Evolutionary conservation across 1,284 basidiomycete species (phyloP), one percentile per base, ranked within the genome.

Genomic region (Cutaneotrichosporon mucoides): DNA sequence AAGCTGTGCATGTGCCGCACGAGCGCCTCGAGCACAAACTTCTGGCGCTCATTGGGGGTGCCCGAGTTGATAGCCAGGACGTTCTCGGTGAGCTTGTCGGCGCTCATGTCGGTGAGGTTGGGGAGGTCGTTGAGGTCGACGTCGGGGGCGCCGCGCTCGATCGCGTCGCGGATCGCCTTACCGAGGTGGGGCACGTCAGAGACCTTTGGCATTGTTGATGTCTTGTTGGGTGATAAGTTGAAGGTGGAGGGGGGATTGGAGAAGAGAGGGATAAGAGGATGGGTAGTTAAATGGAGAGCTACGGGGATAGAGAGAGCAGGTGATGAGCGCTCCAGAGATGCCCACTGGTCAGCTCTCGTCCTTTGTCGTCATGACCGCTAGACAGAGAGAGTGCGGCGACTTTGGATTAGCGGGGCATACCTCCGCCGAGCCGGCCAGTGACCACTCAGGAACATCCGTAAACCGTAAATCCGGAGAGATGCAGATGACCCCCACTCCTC

Each of bases 1-100:
- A 89, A 89, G 40, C 83, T 81, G 70, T 90, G 89, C 2, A 90
- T 65, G 69, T 90, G 87, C 51, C 79, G 78, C 46, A 87, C 70
- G 52, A 85, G 80, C 24, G 73, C 76, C 59, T 80, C 74, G 63
- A 84, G 80, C 57, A 85, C 72, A 69, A 83, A 82, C 66, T 76
- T 81, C 63, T 68, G 72, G 24, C 84, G 81, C 81, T 75, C 75
- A 59, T 84, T 70, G 36, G 79, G 67, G 9, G 80, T 77, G 52
- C 79, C 73, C 43, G 79, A 79, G 55, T 82, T 73, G 41, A 85
- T 76, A 56, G 82, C 80, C 54, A 82, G 68, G 40, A 84, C 67
- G 66, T 86, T 86, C 37, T 78, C 77, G 0, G 85, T 87, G 65
- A 87, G 82, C 59, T 79, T 80, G 44, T 85, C 84, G 10, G 82